Evolutionary conservation across 345 rosid species (phyloP), one percentile per base, ranked within the genome.

Genomic region (Eucalyptus marginata): DNA sequence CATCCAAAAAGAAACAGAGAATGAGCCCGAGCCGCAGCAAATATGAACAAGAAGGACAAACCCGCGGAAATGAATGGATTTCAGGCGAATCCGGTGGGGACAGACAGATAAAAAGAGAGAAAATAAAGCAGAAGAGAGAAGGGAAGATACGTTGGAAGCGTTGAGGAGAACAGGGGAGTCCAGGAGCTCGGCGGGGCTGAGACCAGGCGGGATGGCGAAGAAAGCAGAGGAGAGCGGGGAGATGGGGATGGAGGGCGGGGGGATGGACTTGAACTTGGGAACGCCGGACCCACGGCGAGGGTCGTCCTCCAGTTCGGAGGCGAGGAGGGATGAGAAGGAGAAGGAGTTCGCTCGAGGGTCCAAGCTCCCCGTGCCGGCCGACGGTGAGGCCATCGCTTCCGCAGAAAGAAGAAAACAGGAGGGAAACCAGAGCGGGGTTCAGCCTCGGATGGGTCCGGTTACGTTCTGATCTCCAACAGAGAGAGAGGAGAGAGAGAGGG

Each of bases 131-230:
- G 24, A 4, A 56, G 33, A 44, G 31, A 44, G 51, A 58, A 13
- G 50, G 86, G 33, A 15, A 88, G 92, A 56, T 93, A 98, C 99
- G 88, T 93, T 93, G 20, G 94, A 93, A 89, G 97, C 84, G 94
- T 90, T 94, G 56, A 96, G 90, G 50, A 98, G 91, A 86, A 97
- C 98, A 87, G 99, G 99, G 86, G 99, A 97, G 85, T 98, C 99
- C 87, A 97, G 86, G 40, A 96, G 97, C 93, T 93, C 98, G 54
- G 98, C 92, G 0, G 96, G 98, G 94, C 97, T 96, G 86, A 96
- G 91, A 16, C 98, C 98, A 29, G 97, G 93, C 87, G 98, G 98
- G 88, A 95, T 95, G 89, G 98, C 90, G 89, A 97, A 97, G 95
- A 86, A 96, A 88, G 96, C 90, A 90, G 98, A 93, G 88, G 92